A percentile compares a stretch with the other conserved stretches of the same genome.
Conservation (phyloP, 768 basidiomycete genomes). For the Lentinula detonsa region DNA sequence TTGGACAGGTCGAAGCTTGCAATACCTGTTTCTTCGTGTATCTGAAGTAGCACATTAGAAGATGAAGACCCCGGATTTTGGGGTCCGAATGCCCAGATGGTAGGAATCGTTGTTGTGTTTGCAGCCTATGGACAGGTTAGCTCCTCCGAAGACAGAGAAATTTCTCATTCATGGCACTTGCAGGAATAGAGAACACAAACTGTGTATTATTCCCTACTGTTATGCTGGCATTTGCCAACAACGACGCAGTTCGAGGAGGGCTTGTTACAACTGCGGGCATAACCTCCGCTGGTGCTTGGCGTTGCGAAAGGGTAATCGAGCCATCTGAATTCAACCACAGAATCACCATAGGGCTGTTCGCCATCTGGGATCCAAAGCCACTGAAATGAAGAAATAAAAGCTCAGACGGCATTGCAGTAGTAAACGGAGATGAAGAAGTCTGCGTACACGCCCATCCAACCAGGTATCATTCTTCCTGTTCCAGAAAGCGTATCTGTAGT, state of each 20-base stretch:
- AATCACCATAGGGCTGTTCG: constrained; percentile 60
- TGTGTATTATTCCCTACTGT: not conserved
- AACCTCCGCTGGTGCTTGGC: constrained; percentile 33
- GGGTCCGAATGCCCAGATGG: not conserved
- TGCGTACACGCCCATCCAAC: constrained; percentile 59
- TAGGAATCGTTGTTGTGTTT: not conserved
- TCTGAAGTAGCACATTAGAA: not conserved
- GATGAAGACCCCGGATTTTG: not conserved
- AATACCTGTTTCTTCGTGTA: not conserved
- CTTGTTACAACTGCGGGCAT: not conserved
- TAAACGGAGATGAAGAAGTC: not conserved
- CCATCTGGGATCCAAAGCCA: constrained; percentile 54
- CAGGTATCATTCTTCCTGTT: constrained; percentile 29
- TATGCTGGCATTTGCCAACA: not conserved
- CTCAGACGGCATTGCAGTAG: not conserved
- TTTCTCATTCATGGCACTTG: not conserved
- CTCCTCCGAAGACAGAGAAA: not conserved
- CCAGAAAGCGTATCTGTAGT: constrained; percentile 36
- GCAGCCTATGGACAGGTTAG: not conserved
- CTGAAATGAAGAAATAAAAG: constrained; percentile 22
- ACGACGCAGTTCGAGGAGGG: not conserved
- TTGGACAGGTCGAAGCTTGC: not conserved
- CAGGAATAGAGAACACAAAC: not conserved
- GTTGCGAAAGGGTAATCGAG: constrained; percentile 59
- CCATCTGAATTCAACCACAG: constrained; percentile 66